Conservation (phyloP, 768 basidiomycete species). For the Stropharia rugosoannulata region DNA sequence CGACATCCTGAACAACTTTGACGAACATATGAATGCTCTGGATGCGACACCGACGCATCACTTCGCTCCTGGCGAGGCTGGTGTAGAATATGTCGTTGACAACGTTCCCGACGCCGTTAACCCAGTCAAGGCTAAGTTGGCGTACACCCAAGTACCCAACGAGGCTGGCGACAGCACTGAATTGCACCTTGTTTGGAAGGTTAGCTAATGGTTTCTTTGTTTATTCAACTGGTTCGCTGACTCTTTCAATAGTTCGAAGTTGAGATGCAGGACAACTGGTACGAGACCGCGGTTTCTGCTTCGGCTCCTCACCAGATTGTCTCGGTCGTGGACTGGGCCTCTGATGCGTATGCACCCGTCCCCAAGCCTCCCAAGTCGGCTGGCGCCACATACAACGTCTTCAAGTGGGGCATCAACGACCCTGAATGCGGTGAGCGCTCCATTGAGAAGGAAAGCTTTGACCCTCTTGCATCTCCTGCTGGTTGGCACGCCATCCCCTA, state of each 20-base stretch:
- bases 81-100: slow-evolving; percentile 40
- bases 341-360: slow-evolving; percentile 61
- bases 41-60: slow-evolving; percentile 36
- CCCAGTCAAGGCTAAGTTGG: slow-evolving; percentile 78
- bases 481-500: slow-evolving; percentile 92
- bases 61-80: slow-evolving; percentile 41
- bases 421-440: slow-evolving; percentile 67
- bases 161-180: slow-evolving; percentile 53
- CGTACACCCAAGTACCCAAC: slow-evolving; percentile 80
- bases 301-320: slow-evolving; percentile 75
- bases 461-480: slow-evolving; percentile 75
- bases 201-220: slow-evolving; percentile 21
- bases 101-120: slow-evolving; percentile 76
- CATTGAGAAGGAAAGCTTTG: slow-evolving; percentile 64
- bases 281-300: slow-evolving; percentile 84
- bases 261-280: slow-evolving; percentile 95
- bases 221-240: slow-evolving; percentile 2
- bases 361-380: slow-evolving; percentile 27
- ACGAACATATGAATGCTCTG: slow-evolving; percentile 53
- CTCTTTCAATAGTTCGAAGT: slow-evolving; percentile 68
- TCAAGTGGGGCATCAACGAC: slow-evolving; percentile 84
- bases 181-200: slow-evolving; percentile 83
- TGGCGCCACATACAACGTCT: slow-evolving; percentile 67
- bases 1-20: slow-evolving; percentile 50
- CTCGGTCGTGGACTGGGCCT: slow-evolving; percentile 93